These are phyloP conservation scores for Stephanodiscus triporus DNA, from an alignment of 108 stramenopile genomes.

Conservation along the genomic window DNA sequence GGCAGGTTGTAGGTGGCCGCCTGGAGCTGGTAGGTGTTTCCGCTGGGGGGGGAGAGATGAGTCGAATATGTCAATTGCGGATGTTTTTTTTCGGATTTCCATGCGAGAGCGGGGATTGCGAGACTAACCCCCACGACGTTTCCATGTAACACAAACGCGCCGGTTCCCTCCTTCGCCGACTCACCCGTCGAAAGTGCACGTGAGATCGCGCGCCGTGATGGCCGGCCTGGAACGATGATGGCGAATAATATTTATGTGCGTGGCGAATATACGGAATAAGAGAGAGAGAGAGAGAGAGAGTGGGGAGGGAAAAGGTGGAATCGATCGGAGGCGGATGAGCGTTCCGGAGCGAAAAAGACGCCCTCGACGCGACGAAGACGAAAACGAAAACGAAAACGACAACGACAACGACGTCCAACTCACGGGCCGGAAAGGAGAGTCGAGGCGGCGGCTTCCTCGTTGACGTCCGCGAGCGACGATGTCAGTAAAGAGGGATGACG, in stretches of 20 bases:
- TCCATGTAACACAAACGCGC: too few species aligned
- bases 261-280: background rate
- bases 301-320: too few species aligned
- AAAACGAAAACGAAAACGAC: background rate
- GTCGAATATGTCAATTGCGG: too few species aligned
- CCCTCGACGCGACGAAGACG: too few species aligned
- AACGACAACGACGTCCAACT: background rate
- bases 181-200: conserved; percentile 41
- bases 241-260: background rate
- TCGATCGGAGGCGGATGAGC: too few species aligned
- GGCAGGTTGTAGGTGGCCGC: conserved; percentile 75
- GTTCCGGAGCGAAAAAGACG: too few species aligned
- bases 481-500: background rate
- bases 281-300: background rate
- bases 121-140: too few species aligned
- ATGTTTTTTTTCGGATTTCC: too few species aligned
- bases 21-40: conserved; percentile 72
- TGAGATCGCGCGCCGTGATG: conserved; percentile 41
- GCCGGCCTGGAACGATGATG: conserved; percentile 16
- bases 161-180: conserved; percentile 3
- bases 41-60: conserved; percentile 40
- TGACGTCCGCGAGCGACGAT: background rate
- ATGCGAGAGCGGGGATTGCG: too few species aligned
- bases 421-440: background rate
- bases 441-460: background rate